Evolutionary conservation across 108 stramenopile genomes (phyloP), one percentile per base, ranked within the genome.

Genomic region (Seminavis robusta): DNA sequence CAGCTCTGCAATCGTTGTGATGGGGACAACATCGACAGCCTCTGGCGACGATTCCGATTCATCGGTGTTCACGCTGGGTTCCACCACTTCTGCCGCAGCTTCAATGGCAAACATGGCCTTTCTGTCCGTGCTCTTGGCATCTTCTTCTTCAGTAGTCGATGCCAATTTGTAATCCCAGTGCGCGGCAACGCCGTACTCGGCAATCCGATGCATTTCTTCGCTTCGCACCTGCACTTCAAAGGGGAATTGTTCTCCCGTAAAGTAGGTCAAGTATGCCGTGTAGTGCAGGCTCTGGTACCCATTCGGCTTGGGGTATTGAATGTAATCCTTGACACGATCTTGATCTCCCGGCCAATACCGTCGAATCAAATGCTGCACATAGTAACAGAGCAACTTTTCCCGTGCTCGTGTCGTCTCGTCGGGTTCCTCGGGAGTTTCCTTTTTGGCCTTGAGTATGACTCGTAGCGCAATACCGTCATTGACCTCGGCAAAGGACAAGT

Each of bases 231-330:
- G 88, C 2, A 93, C 80, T 59, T 93, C 92, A 55, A 93, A 89
- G n/a, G 77, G 83, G 60, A 82, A 85, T 23, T 79, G 67, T 11
- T 71, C 69, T 38, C 78, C 79, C 34, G 65, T 52, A 17, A 51
- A 52, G n/a, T n/a, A n/a, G 25, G 57, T 48, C 7, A 85, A 69
- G 11, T 51, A 32, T 7, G 86, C 83, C 16, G 92, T 94, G 59
- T 90, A 84, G 73, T 96, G 95, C 24, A 96, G 61, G 46, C 82
- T 82, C 51, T 88, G 95, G 65, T 96, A 96, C 17, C 95, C 95
- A 71, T 96, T 96, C 17, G 72, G 48, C 70, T 96, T 96, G 20
- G 95, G 94, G 26, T 56, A 29, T 41, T 59, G 62, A 28, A 96
- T 84, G 52, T 96, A 96, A 68, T 96, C 92, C 47, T 96, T 96